Conservation (phyloP, 2,329 filamentous ascomycete species). For the Monilinia polystroma region DNA sequence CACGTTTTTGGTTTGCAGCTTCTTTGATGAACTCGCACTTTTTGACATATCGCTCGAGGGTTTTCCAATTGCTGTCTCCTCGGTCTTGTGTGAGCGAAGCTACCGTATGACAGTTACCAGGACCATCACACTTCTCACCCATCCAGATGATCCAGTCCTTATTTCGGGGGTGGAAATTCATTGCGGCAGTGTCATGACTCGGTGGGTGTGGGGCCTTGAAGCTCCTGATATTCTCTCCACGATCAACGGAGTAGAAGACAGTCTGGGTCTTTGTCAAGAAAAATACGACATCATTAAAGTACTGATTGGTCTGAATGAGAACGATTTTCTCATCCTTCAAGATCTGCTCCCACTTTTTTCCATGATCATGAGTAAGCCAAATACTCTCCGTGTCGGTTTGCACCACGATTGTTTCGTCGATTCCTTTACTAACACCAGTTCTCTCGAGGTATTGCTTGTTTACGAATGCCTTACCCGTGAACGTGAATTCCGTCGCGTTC, state of each 20-base stretch:
- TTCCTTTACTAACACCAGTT: slow-evolving; percentile 58
- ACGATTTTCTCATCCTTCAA: slow-evolving; percentile 69
- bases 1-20: slow-evolving; percentile 53
- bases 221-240: slow-evolving; percentile 68
- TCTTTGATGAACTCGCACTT: slow-evolving; percentile 85
- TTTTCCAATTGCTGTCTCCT: slow-evolving; percentile 75
- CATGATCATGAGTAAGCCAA: slow-evolving; percentile 79
- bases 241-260: slow-evolving; percentile 79
- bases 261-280: slow-evolving; percentile 69
- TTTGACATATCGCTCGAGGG: slow-evolving; percentile 69
- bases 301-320: slow-evolving; percentile 72
- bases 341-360: slow-evolving; percentile 77
- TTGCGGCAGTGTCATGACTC: slow-evolving; percentile 44
- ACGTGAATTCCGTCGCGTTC: slow-evolving; percentile 56
- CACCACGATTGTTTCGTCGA: slow-evolving; percentile 71
- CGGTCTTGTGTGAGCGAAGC: slow-evolving; percentile 78
- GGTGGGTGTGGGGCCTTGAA: slow-evolving; percentile 68
- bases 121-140: slow-evolving; percentile 64
- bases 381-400: slow-evolving; percentile 49
- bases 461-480: slow-evolving; percentile 56
- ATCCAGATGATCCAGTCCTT: slow-evolving; percentile 93
- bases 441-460: slow-evolving; percentile 77
- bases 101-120: slow-evolving; percentile 63
- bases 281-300: slow-evolving; percentile 82
- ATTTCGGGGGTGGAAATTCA: slow-evolving; percentile 79